A percentile compares a stretch with the other conserved stretches of the same genome.
These are phyloP conservation scores for Primulina huaijiensis DNA, from an alignment of 257 asterid species.

Conservation along the genomic window DNA sequence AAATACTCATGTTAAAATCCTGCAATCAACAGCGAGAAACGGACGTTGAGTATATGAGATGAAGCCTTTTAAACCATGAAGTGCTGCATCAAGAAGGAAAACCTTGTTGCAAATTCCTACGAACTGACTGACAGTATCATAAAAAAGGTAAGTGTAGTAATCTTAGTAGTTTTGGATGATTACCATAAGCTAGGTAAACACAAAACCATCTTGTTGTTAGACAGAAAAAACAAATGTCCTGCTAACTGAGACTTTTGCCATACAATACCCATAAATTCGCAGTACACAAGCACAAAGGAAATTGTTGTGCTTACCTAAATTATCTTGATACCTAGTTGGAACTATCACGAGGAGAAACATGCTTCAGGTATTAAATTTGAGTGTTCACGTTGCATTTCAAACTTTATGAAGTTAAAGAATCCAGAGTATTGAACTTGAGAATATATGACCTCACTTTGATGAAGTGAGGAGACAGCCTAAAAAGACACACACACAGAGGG, in stretches of 20 bases:
- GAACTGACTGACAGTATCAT: not conserved
- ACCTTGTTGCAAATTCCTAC: not conserved
- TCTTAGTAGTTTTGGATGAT: not conserved
- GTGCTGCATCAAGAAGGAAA: not conserved
- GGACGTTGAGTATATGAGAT: conserved; percentile 6
- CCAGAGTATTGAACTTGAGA: conserved; percentile 17
- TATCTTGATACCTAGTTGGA: conserved; percentile 14
- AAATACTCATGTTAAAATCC: conserved; percentile 85
- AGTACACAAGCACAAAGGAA: conserved; percentile 2
- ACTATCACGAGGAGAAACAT: conserved; percentile 12
- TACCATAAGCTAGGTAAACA: not conserved
- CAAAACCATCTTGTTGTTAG: not conserved
- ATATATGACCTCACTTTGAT: conserved; percentile 5
- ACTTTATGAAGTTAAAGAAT: not conserved
- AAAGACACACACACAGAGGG: not conserved
- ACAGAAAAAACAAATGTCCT: not conserved
- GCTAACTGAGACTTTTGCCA: conserved; percentile 3
- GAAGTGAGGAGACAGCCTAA: not conserved
- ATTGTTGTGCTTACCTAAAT: not conserved
- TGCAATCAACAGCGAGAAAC: conserved; percentile 32
- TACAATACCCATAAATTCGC: conserved; percentile 4
- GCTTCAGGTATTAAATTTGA: not conserved
- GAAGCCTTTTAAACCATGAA: not conserved
- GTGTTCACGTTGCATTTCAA: not conserved
- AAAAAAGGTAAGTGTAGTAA: not conserved